phyloP scores from a whole-genome alignment of 805 yeast genomes.

The Sugiyamaella chiloensis region DNA sequence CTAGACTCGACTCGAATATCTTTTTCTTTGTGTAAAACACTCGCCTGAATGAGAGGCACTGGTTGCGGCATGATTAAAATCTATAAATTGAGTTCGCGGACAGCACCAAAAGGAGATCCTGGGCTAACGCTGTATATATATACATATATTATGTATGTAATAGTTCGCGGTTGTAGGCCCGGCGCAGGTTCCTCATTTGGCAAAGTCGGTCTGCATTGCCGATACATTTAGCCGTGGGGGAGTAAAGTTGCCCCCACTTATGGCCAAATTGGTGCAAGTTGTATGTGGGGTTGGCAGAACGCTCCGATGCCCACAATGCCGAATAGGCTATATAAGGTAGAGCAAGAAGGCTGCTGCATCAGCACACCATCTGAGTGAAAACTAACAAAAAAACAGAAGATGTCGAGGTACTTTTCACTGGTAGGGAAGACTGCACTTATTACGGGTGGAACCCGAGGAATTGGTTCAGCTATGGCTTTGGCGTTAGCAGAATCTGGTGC shows the following conservation, averaged over 20 bases:
- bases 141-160: no score
- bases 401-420: constrained; percentile 9
- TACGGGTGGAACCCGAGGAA: constrained; percentile 54
- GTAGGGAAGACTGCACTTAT: constrained; percentile 26
- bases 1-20: constrained; percentile 19
- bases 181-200: no score
- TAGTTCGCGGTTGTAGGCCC: no score
- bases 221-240: no score
- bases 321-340: neutral
- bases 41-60: constrained; percentile 12
- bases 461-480: constrained; percentile 47
- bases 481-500: constrained; percentile 48
- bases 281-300: no score
- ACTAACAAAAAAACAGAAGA: neutral
- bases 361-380: neutral
- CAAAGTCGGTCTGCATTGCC: no score
- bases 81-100: no score
- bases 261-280: no score
- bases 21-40: constrained; percentile 19
- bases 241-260: neutral
- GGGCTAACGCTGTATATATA: no score
- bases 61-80: constrained; percentile 4
- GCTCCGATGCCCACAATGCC: neutral
- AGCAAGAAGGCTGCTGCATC: neutral
- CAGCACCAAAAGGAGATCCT: no score